A percentile compares a stretch with the other conserved stretches of the same genome.
These are phyloP conservation scores for Calocybe cyanea DNA, from an alignment of 768 basidiomycete species.

Conservation along the genomic window DNA sequence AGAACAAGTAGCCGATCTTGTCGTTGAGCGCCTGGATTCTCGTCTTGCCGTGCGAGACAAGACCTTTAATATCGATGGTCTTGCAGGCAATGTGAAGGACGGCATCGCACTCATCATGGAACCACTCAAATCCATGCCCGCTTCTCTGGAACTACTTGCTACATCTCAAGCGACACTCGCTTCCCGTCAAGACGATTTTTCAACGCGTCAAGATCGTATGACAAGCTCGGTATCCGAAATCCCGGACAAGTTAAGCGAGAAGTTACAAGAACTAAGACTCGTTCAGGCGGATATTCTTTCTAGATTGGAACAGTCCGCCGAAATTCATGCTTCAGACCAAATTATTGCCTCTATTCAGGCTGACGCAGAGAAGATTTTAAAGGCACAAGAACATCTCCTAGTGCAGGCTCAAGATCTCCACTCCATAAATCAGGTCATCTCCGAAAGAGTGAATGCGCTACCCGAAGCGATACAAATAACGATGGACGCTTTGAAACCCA, in stretches of 20 bases:
- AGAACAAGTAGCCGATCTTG: constrained; percentile 85
- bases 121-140: constrained; percentile 34
- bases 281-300: constrained; percentile 32
- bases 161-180: constrained; percentile 39
- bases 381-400: constrained; percentile 46
- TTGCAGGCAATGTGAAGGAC: constrained; percentile 55
- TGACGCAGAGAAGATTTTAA: constrained; percentile 43
- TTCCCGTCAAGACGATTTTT: constrained; percentile 33
- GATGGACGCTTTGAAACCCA: constrained; percentile 52
- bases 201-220: constrained; percentile 37
- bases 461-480: constrained; percentile 57
- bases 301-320: constrained; percentile 22
- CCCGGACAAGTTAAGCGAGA: constrained; percentile 41
- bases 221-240: constrained; percentile 40
- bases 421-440: constrained; percentile 46
- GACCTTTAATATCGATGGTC: constrained; percentile 55
- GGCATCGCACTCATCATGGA: constrained; percentile 42
- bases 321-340: constrained; percentile 24
- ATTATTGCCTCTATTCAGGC: constrained; percentile 43
- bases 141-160: constrained; percentile 36
- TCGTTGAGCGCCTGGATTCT: constrained; percentile 81
- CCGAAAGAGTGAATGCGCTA: constrained; percentile 51
- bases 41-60: constrained; percentile 77
- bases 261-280: constrained; percentile 38
- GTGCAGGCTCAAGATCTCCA: constrained; percentile 47